Evolutionary conservation across 257 asterid species (phyloP), one percentile per base, ranked within the genome.

Genomic region (Solanum chilense): DNA sequence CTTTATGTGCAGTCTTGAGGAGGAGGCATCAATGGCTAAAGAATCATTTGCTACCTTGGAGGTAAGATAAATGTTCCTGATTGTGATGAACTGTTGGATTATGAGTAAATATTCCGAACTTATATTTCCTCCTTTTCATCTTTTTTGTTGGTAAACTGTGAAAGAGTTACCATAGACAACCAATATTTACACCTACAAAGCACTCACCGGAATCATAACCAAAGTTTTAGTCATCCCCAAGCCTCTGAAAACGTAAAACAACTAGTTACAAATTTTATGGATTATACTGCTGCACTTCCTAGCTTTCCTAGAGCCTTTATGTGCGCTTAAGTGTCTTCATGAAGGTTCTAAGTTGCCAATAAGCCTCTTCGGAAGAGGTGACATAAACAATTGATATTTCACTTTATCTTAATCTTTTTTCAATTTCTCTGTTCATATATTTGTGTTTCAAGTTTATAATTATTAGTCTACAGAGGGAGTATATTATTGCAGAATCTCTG

Each of bases 1-100:
- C 84, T 93, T 95, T 86, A 95, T 96, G 98, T 88, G 95, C 90
- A 96, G 93, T 85, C 94, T 93, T 88, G 92, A 92, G 89, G 99
- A 95, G 89, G 99, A 96, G 80, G 88, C 87, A 66, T 29, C 94
- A 21, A 45, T 86, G 44, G 73, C 91, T 89, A 93, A 87, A 84
- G 98, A 93, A 84, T 95, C 98, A 33, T 94, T 93, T 66, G 89
- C 84, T 31, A 93, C 94, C 69, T 90, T 96, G 90, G 98, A 95
- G 98, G 99, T 96, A 86, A 89, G 93, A 71, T 82, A 73, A 74
- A 27, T 5, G 37, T 87, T 85, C 81, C 25, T 23, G 81, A 77
- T 86, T 44, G 56, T 42, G 27, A 58, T 80, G 64, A 78, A 31
- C 41, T 25, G 58, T n/a, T 76, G 60, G 37, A 76, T 42, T 13